Conservation (phyloP, 1,139 yeast species). For the Zygotorulaspora mrakii region DNA sequence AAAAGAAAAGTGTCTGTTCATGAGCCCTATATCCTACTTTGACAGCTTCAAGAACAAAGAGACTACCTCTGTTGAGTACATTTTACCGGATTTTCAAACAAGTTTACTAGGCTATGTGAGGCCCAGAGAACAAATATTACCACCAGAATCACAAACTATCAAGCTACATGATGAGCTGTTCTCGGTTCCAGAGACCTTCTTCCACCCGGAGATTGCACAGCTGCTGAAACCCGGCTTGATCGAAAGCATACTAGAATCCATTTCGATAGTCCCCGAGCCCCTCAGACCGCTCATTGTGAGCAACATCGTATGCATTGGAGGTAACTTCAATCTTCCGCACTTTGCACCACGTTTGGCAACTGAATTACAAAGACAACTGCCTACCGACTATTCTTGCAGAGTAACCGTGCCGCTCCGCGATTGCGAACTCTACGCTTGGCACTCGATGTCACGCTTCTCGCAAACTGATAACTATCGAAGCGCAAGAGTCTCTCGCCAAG, state of each 20-base stretch:
- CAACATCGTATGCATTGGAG: conserved; percentile 80
- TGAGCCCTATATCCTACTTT: conserved; percentile 60
- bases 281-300: conserved; percentile 73
- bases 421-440: conserved; percentile 51
- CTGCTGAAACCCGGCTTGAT: conserved; percentile 66
- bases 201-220: conserved; percentile 83
- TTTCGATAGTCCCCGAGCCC: conserved; percentile 69
- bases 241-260: conserved; percentile 68
- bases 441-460: conserved; percentile 54
- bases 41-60: conserved; percentile 48
- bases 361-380: conserved; percentile 64
- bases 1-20: conserved; percentile 75
- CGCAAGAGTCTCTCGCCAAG: conserved; percentile 66
- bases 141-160: conserved; percentile 60
- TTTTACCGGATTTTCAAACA: conserved; percentile 82
- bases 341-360: conserved; percentile 55
- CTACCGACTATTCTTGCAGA: conserved; percentile 62
- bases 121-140: conserved; percentile 38
- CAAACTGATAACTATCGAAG: conserved; percentile 48
- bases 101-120: conserved; percentile 64
- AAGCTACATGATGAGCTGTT: conserved; percentile 78
- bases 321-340: conserved; percentile 68
- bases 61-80: conserved; percentile 54
- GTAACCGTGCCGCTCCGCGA: conserved; percentile 44
- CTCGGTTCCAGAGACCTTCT: conserved; percentile 78